Conservation (phyloP, 495 filamentous ascomycete species). For the Lepidopterella palustris region DNA sequence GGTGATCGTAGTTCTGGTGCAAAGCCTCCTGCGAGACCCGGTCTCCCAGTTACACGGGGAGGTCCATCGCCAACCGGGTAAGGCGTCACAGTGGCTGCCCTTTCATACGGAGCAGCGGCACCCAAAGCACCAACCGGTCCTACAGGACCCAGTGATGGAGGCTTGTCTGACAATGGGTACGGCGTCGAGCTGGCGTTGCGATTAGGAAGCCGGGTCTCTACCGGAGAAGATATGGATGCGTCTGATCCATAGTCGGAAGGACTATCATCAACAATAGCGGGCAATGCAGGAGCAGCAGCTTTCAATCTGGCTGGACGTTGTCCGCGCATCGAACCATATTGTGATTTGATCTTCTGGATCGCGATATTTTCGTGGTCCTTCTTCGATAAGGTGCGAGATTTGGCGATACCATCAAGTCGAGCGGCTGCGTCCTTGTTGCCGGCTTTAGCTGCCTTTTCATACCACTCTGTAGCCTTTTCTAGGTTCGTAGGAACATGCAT, state of each 20-base stretch:
- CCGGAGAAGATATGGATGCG: not conserved
- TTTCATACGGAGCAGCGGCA: conserved; percentile 16
- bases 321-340: conserved; percentile 78
- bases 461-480: conserved; percentile 81
- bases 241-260: conserved; percentile 25
- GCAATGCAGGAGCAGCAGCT: conserved; percentile 29
- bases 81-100: conserved; percentile 51
- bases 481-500: conserved; percentile 77
- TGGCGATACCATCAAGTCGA: conserved; percentile 76
- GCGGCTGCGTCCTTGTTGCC: conserved; percentile 84
- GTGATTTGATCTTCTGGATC: conserved; percentile 82
- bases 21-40: conserved; percentile 38
- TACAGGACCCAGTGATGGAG: conserved; percentile 40
- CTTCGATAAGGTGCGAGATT: conserved; percentile 79
- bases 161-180: conserved; percentile 36
- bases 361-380: conserved; percentile 90
- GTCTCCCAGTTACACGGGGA: conserved; percentile 31
- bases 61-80: conserved; percentile 59
- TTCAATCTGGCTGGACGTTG: conserved; percentile 59
- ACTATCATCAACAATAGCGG: conserved; percentile 22
- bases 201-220: conserved; percentile 13
- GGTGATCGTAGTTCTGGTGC: conserved; percentile 29
- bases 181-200: conserved; percentile 26
- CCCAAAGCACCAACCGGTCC: conserved; percentile 35
- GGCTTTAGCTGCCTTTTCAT: conserved; percentile 79